Base-by-base conservation (phyloP, 192 early-diverging fungal genomes). In the Pecoramyces ruminantium region DNA sequence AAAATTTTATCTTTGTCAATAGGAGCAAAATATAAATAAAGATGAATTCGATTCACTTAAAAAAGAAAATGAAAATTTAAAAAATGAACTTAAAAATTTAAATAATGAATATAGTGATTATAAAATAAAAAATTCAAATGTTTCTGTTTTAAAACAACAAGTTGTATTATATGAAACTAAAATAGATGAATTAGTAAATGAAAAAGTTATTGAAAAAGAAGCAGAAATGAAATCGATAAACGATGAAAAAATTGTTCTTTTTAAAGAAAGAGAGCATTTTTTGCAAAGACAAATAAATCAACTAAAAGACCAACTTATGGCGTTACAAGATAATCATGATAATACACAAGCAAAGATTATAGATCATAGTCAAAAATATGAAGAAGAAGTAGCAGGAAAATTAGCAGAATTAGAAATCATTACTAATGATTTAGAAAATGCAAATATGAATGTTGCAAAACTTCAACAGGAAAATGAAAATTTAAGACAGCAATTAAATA, bases 341-440 rank as follows among this genome's bases (percentile, higher is more conserved):
- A 86, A 90, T 28, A 90, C 92, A 14, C 94, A 95, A 79, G 90
- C 92, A 15, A 88, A 89, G 27, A 82, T 92, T 21, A 87, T 92
- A 29, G 88, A 91, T 78, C 88, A 90, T 67, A 85, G 84, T 51
- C 88, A 90, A 78, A 91, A 92, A 80, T 90, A 91, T 38, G 95
- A 96, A 82, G 92, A 95, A 79, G 92, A 94, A 79, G 90, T 96
- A 77, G 91, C 93, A 4, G 90, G 86, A 15, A 92, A 93, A 81
- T 86, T 95, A 29, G 94, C 93, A 12, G 96, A 96, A 81, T 85
- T 95, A n/a, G 95, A 98, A 82, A 96, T 98, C 78, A 85, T 96
- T 11, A 88, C 92, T 67, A 86, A 92, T 77, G 96, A 98, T 81
- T 86, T 96, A 51, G 95, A 98, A 79, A 90, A 92, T 29, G 91